Base-by-base conservation (phyloP, 306 rosid genomes). In the Citrullus amarus region DNA sequence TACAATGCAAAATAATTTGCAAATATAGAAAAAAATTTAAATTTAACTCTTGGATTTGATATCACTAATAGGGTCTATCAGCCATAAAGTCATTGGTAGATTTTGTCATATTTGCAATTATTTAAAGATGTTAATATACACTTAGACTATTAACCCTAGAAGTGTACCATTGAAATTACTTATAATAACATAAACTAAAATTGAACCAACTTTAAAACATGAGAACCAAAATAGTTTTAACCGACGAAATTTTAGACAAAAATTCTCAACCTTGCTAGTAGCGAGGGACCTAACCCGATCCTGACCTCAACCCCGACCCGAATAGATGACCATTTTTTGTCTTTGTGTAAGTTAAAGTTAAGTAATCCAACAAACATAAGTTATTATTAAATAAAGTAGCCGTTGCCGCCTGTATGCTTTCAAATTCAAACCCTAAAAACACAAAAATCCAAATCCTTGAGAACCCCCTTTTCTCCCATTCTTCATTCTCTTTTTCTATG, bases 331-430 rank as follows among this genome's bases (percentile, higher is more conserved):
- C 9, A 38, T 0, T 4, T 39, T 67, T 67, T n/a, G 74, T 67
- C 32, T 18, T 56, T 56, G 7, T 17, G 12, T 56, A 15, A 51
- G 56, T 51, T 44, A 44, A 51, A 2, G 5, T 48, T 16, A 54
- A 12, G 16, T 18, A 32, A 75, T 11, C 15, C 59, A 36, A n/a
- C 1, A 54, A 34, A 51, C 0, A 7, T 1, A 20, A 14, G 1
- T 44, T 46, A 55, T 17, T 30, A 53, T 51, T 25, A 50, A 53
- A 54, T 17, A 34, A 53, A 85, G 62, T 78, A 90, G 97, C 98
- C 97, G 98, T 95, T 95, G 83, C 86, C 97, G 97, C 98, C 87
- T 75, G 66, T 76, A 77, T 57, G 4, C 44, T 83, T 94, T 92
- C 88, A 89, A 95, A 95, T 89, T 95, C 87, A 82, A 92, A 93